These are phyloP conservation scores for Aspergillus novoparasiticus DNA, from an alignment of 2,329 filamentous ascomycete genomes.

Conservation along the genomic window DNA sequence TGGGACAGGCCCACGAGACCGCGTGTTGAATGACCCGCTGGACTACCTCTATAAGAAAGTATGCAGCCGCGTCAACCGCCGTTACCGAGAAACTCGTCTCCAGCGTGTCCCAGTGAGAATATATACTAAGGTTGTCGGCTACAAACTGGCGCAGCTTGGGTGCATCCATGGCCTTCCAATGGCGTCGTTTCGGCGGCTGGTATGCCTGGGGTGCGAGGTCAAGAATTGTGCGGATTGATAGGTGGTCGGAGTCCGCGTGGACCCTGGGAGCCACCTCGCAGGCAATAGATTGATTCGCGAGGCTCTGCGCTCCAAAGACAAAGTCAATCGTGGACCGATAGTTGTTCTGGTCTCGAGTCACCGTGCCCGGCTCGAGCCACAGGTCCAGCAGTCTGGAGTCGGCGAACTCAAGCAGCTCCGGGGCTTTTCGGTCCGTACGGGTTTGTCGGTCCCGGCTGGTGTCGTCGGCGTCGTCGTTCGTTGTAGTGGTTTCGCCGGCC, in stretches of 20 bases:
- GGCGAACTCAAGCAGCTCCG: background rate
- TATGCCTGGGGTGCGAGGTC: background rate
- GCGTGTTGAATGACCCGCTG: too few relatives aligned
- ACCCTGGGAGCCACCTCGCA: constrained; percentile 18
- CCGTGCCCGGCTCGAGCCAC: constrained; percentile 12
- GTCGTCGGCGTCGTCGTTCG: too few relatives aligned
- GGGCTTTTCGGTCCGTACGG: constrained; percentile 6
- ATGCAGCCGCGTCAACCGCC: too few relatives aligned
- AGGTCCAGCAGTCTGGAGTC: constrained; percentile 1
- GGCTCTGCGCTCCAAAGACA: constrained; percentile 12
- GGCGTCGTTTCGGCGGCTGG: background rate
- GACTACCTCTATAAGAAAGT: too few relatives aligned
- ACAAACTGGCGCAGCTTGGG: background rate
- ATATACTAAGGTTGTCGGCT: constrained; percentile 6
- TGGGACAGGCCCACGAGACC: too few relatives aligned
- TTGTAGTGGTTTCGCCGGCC: too few relatives aligned
- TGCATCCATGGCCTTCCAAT: background rate
- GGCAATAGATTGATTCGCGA: constrained; percentile 11
- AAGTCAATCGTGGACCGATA: constrained; percentile 21
- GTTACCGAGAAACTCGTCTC: too few relatives aligned
- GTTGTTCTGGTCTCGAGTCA: constrained; percentile 12
- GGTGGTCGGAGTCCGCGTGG: constrained; percentile 17
- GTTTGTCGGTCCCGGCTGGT: background rate
- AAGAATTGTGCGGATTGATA: background rate
- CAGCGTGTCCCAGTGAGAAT: background rate